A percentile compares a stretch with the other conserved stretches of the same genome.
phyloP scores from a whole-genome alignment of 2,329 filamentous ascomycete genomes.

The Monosporascus sp. region DNA sequence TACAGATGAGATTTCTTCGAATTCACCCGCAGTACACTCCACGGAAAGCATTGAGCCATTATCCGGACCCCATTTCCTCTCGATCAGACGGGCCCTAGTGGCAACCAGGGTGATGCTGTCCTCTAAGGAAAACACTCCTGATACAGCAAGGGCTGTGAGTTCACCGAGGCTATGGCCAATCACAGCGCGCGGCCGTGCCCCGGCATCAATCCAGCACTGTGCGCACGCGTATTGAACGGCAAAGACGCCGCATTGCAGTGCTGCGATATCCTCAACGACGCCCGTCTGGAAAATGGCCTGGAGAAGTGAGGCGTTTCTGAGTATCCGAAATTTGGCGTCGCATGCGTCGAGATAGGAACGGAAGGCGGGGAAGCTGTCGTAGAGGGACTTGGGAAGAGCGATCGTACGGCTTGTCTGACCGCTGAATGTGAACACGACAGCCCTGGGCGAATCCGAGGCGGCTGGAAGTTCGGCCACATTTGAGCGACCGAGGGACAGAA shows the following conservation, averaged over 20 bases:
- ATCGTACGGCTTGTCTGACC: conserved; percentile 29
- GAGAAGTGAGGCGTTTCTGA: conserved; percentile 28
- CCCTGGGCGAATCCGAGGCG: no score
- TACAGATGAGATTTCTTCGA: background rate
- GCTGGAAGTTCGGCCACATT: no score
- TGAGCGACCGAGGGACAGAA: no score
- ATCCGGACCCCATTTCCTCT: conserved; percentile 28
- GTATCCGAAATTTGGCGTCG: conserved; percentile 16
- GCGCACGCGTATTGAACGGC: conserved; percentile 33
- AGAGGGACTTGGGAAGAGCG: conserved; percentile 22
- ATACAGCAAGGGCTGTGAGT: conserved; percentile 30
- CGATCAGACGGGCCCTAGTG: conserved; percentile 27
- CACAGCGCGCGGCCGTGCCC: conserved; percentile 25
- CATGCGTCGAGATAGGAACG: conserved; percentile 30
- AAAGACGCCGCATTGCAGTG: conserved; percentile 32
- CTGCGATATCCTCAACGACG: conserved; percentile 22
- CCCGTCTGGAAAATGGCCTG: conserved; percentile 23
- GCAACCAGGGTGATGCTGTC: conserved; percentile 27
- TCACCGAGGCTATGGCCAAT: conserved; percentile 37
- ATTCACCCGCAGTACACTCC: conserved; percentile 4
- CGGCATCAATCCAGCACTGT: conserved; percentile 28
- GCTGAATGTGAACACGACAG: conserved; percentile 31
- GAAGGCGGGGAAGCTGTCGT: conserved; percentile 16
- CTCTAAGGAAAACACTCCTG: conserved; percentile 24
- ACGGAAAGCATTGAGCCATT: conserved; percentile 31